Evolutionary conservation across 345 rosid genomes (phyloP).

Genomic region (Brassica rapa): DNA sequence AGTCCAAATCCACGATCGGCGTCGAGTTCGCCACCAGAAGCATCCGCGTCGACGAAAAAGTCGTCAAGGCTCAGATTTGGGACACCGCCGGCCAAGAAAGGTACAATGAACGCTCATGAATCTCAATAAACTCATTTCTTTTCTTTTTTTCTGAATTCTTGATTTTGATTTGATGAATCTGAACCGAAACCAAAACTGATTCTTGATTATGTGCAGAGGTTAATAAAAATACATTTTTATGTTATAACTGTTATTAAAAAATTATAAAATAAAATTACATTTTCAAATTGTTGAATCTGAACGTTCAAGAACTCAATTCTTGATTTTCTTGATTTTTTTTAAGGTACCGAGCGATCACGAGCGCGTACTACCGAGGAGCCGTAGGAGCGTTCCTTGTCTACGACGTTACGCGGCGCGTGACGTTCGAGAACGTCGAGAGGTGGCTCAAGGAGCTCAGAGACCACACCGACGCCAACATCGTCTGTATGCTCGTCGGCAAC

Average conservation of each 20-base stretch:
- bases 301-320: too few species aligned
- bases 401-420: constrained; percentile 78
- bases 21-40: constrained; percentile 88
- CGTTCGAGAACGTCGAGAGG: constrained; percentile 85
- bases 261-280: too few species aligned
- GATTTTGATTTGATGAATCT: background rate
- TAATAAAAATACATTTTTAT: too few species aligned
- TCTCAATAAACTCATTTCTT: background rate
- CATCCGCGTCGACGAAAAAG: constrained; percentile 70
- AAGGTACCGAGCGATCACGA: constrained; percentile 90
- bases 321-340: background rate
- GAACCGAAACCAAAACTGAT: too few species aligned
- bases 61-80: constrained; percentile 91
- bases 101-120: constrained; percentile 28
- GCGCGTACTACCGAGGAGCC: constrained; percentile 91
- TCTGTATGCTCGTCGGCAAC: constrained; percentile 89
- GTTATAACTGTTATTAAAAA: too few species aligned
- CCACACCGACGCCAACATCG: constrained; percentile 82
- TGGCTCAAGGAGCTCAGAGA: constrained; percentile 91
- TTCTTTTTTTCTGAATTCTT: background rate
- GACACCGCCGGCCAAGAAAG: constrained; percentile 89
- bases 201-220: too few species aligned
- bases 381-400: constrained; percentile 86
- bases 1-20: constrained; percentile 82
- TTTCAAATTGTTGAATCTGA: too few species aligned